These are phyloP conservation scores for Boletus eberwhitei DNA, from an alignment of 768 basidiomycete species.

Conservation along the genomic window DNA sequence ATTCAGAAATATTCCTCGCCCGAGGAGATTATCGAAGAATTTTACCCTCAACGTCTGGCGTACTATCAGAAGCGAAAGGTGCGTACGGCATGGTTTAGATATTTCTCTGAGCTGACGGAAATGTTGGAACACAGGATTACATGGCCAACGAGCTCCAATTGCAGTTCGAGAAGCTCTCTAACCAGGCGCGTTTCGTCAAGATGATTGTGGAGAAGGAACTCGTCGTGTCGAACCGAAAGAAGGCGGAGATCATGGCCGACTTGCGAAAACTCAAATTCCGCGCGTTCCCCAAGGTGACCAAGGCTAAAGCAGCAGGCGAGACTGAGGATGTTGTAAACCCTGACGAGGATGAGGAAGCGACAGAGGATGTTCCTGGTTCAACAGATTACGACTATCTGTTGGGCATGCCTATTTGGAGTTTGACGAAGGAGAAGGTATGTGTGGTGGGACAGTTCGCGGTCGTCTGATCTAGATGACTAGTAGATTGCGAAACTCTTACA, in stretches of 20 bases:
- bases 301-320: conserved; percentile 66
- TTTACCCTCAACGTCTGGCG: conserved; percentile 82
- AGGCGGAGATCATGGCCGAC: conserved; percentile 79
- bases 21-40: conserved; percentile 91
- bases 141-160: conserved; percentile 79
- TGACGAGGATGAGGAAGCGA: conserved; percentile 47
- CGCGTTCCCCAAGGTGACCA: conserved; percentile 81
- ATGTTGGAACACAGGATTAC: conserved; percentile 55
- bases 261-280: conserved; percentile 81
- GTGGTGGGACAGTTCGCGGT: background rate
- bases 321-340: conserved; percentile 54
- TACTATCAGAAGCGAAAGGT: conserved; percentile 98
- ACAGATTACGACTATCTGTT: conserved; percentile 91
- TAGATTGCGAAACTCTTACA: conserved; percentile 82
- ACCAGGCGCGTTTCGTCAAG: conserved; percentile 94
- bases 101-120: background rate
- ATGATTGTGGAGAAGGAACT: conserved; percentile 91
- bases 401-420: conserved; percentile 91
- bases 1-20: conserved; percentile 89
- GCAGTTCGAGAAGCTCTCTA: conserved; percentile 80
- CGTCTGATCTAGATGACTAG: conserved; percentile 4
- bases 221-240: conserved; percentile 82
- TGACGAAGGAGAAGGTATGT: conserved; percentile 87
- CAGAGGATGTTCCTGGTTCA: conserved; percentile 35
- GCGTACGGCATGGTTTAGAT: background rate